These are phyloP conservation scores for Massarina eburnea DNA, from an alignment of 2,329 filamentous ascomycete genomes.

Conservation along the genomic window DNA sequence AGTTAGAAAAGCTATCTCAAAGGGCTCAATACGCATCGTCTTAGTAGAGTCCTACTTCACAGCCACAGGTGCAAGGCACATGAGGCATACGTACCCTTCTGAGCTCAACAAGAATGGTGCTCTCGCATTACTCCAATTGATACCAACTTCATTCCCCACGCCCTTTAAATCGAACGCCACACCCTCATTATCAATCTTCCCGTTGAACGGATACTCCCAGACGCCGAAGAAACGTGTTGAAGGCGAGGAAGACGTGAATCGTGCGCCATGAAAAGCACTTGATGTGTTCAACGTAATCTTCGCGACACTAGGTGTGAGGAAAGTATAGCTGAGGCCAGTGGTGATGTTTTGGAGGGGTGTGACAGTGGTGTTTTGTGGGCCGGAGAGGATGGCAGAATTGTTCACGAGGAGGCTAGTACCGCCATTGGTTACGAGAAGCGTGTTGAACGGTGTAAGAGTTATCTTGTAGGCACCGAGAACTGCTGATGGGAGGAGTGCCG, in stretches of 20 bases:
- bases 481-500: slow-evolving; percentile 4
- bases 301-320: slow-evolving; percentile 23
- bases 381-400: slow-evolving; percentile 20
- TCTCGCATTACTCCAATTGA: slow-evolving; percentile 41
- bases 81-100: too few species aligned
- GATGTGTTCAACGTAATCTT: slow-evolving; percentile 24
- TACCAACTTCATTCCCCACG: slow-evolving; percentile 30
- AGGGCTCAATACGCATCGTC: too few species aligned
- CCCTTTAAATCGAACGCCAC: slow-evolving; percentile 30
- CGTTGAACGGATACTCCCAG: slow-evolving; percentile 31
- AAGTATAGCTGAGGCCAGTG: slow-evolving; percentile 13
- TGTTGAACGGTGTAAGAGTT: slow-evolving; percentile 11
- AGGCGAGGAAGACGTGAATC: slow-evolving; percentile 11
- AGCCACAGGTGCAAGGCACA: too few species aligned
- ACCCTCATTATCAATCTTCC: slow-evolving; percentile 21
- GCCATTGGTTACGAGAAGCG: slow-evolving; percentile 15
- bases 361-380: slow-evolving; percentile 17
- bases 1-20: too few species aligned
- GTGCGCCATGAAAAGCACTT: slow-evolving; percentile 20
- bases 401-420: slow-evolving; percentile 18
- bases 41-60: too few species aligned
- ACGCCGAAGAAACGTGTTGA: slow-evolving; percentile 24
- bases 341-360: slow-evolving; percentile 11
- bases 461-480: slow-evolving; percentile 12
- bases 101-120: slow-evolving; percentile 39